phyloP scores from a whole-genome alignment of 2,329 filamentous ascomycete genomes.

The Pochonia chlamydosporia region DNA sequence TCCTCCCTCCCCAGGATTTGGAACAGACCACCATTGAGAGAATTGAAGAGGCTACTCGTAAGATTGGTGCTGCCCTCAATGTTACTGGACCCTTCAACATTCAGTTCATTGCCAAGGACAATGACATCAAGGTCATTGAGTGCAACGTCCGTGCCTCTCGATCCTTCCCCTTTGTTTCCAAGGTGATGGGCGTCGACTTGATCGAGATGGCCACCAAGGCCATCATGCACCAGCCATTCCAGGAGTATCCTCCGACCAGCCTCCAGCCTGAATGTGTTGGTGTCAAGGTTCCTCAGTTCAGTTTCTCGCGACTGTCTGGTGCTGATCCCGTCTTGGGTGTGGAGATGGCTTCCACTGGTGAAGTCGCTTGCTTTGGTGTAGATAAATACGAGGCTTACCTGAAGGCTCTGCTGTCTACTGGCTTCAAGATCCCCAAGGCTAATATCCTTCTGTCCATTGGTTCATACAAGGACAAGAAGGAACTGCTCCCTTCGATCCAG shows the following conservation, averaged over 20 bases:
- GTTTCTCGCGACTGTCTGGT: constrained; percentile 92
- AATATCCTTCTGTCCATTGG: constrained; percentile 95
- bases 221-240: constrained; percentile 79
- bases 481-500: constrained; percentile 88
- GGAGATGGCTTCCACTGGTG: constrained; percentile 98
- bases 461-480: constrained; percentile 95
- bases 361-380: constrained; percentile 91
- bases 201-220: constrained; percentile 99
- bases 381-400: constrained; percentile 98
- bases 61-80: constrained; percentile 91
- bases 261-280: constrained; percentile 80
- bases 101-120: constrained; percentile 98
- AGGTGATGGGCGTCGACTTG: constrained; percentile 95
- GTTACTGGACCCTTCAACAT: constrained; percentile 98
- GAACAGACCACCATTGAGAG: constrained; percentile 81
- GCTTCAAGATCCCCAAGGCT: constrained; percentile 92
- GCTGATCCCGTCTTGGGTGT: constrained; percentile 95
- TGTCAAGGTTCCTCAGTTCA: constrained; percentile 98
- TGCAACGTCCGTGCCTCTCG: constrained; percentile 95
- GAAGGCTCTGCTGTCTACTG: constrained; percentile 91
- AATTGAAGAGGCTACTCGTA: constrained; percentile 90
- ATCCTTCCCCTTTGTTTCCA: constrained; percentile 97
- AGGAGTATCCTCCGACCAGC: constrained; percentile 72
- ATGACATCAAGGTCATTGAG: constrained; percentile 99
- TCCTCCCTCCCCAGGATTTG: constrained; percentile 89